phyloP scores from a whole-genome alignment of 1,139 yeast genomes.

The Suhomyces bolitotheri region DNA sequence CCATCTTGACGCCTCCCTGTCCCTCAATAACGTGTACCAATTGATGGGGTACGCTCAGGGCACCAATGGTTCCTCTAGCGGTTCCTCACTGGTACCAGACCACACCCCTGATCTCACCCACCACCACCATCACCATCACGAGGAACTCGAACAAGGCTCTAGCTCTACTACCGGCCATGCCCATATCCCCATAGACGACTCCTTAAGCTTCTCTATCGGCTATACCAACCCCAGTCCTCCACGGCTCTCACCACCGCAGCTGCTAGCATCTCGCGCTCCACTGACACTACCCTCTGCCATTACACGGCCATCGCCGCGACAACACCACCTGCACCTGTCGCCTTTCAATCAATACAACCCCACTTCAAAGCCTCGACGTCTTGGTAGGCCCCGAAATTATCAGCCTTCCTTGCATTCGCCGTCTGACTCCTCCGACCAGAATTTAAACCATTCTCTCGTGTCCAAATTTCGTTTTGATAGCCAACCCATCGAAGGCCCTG shows the following conservation, averaged over 20 bases:
- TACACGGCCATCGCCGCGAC: too few relatives aligned
- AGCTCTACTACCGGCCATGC: neutral
- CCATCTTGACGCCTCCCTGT: constrained; percentile 1
- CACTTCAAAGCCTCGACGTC: constrained; percentile 29
- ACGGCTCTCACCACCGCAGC: neutral
- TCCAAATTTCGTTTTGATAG: constrained; percentile 41
- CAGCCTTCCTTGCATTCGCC: constrained; percentile 23
- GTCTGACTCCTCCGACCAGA: constrained; percentile 30
- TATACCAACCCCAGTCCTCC: neutral
- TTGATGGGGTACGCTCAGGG: constrained; percentile 17
- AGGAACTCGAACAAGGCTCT: too few relatives aligned
- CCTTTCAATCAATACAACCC: constrained; percentile 39
- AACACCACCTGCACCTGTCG: constrained; percentile 16
- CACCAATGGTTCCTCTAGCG: constrained; percentile 15
- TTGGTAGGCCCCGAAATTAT: constrained; percentile 41
- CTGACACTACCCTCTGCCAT: too few relatives aligned
- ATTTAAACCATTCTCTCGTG: constrained; percentile 34
- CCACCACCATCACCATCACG: constrained; percentile 3
- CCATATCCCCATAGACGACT: neutral
- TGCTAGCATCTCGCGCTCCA: neutral
- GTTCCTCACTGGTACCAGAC: constrained; percentile 6
- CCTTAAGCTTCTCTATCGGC: neutral
- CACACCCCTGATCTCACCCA: neutral
- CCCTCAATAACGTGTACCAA: constrained; percentile 18
- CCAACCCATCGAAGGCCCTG: constrained; percentile 45